phyloP scores from a whole-genome alignment of 768 basidiomycete genomes.

The Ramaria sp. region DNA sequence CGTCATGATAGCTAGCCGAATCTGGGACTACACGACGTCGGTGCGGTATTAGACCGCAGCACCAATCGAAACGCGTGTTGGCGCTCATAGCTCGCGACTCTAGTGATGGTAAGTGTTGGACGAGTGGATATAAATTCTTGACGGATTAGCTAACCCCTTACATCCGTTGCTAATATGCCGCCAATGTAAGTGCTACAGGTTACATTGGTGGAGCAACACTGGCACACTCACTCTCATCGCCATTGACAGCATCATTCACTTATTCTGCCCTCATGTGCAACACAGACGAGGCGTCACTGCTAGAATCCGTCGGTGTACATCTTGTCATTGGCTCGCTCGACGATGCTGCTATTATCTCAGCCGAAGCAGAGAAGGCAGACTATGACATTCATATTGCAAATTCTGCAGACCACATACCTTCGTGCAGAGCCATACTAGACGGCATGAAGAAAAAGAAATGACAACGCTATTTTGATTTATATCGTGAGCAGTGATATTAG shows the following conservation, averaged over 20 bases:
- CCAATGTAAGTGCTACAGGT: slow-evolving; percentile 24
- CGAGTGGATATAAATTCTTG: too few relatives aligned
- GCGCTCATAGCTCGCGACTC: too few relatives aligned
- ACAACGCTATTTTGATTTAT: slow-evolving; percentile 2
- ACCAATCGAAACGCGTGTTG: too few relatives aligned
- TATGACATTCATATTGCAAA: slow-evolving; percentile 20
- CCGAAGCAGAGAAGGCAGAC: slow-evolving; percentile 33
- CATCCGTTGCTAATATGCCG: too few relatives aligned
- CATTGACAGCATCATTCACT: slow-evolving; percentile 28
- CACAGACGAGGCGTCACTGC: slow-evolving; percentile 23
- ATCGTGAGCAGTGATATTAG: background rate
- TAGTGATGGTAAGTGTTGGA: too few relatives aligned
- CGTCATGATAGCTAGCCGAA: too few relatives aligned
- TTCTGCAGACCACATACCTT: too few relatives aligned
- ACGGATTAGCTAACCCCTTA: too few relatives aligned
- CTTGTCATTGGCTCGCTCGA: slow-evolving; percentile 30
- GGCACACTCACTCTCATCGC: slow-evolving; percentile 35
- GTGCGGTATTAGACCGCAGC: too few relatives aligned
- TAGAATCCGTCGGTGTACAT: slow-evolving; percentile 23
- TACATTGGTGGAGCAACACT: too few relatives aligned
- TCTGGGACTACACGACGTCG: too few relatives aligned
- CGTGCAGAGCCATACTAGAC: background rate
- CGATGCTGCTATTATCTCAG: slow-evolving; percentile 29
- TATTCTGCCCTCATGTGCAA: slow-evolving; percentile 38
- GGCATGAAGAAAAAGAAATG: background rate